Evolutionary conservation across 2,329 filamentous ascomycete species (phyloP).

Genomic region (Phyllachora maydis): DNA sequence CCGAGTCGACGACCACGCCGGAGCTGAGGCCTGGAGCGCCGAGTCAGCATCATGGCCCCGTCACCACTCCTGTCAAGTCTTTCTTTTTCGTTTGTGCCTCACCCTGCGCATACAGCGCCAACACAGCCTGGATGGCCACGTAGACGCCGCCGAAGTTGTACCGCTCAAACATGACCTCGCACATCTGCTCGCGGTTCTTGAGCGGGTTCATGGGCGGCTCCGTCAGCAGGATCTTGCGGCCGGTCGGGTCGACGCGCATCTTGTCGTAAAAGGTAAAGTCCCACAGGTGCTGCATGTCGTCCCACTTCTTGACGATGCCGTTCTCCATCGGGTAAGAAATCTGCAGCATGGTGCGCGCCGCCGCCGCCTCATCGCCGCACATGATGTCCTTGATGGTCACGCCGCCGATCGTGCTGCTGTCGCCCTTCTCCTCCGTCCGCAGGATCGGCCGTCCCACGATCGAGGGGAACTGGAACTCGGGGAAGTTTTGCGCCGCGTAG

Average conservation of each 20-base stretch:
- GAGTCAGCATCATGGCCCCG: background rate
- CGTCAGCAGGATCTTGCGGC: slow-evolving; percentile 81
- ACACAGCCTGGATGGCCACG: slow-evolving; percentile 90
- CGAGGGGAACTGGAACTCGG: slow-evolving; percentile 94
- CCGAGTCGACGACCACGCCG: slow-evolving; percentile 96
- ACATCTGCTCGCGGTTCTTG: slow-evolving; percentile 94
- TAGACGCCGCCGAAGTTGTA: slow-evolving; percentile 95
- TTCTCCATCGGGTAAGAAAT: slow-evolving; percentile 99
- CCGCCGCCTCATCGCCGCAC: slow-evolving; percentile 96
- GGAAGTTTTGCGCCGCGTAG: slow-evolving; percentile 98
- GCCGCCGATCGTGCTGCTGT: slow-evolving; percentile 36
- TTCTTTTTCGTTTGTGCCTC: slow-evolving; percentile 9
- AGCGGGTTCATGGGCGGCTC: slow-evolving; percentile 97
- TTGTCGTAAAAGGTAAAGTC: slow-evolving; percentile 98
- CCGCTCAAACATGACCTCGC: slow-evolving; percentile 96
- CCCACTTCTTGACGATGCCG: slow-evolving; percentile 98
- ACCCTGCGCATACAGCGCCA: slow-evolving; percentile 94
- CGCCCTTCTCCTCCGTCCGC: slow-evolving; percentile 70
- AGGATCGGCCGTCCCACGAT: slow-evolving; percentile 96
- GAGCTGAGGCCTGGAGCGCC: slow-evolving; percentile 47
- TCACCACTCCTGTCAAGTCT: no score
- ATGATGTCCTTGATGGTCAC: slow-evolving; percentile 77
- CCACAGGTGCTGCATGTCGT: slow-evolving; percentile 99
- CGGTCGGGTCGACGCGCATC: slow-evolving; percentile 76
- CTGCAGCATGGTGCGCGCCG: slow-evolving; percentile 90